Evolutionary conservation across 306 rosid species (phyloP).

Genomic region (Sicyos baderoa): DNA sequence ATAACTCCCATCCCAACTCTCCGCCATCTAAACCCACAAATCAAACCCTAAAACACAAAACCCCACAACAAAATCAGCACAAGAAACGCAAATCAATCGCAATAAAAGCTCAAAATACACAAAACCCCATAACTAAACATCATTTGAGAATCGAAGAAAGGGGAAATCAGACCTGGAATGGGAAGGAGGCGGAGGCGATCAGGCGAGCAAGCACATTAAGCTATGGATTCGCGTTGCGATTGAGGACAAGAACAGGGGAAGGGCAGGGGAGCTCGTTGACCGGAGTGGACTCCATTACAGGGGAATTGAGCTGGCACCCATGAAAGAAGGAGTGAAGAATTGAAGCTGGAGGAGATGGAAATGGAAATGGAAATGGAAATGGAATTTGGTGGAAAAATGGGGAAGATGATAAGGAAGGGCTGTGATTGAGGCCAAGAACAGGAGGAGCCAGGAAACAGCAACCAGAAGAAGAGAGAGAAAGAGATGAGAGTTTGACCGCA

Average conservation of each 20-base stretch:
- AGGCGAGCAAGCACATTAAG: slow-evolving; percentile 5
- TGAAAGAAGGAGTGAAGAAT: not conserved
- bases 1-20: slow-evolving; percentile 78
- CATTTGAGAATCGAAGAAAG: not conserved
- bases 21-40: slow-evolving; percentile 45
- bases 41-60: slow-evolving; percentile 32
- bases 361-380: no score
- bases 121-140: not conserved
- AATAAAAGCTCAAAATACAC: not conserved
- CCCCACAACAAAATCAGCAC: slow-evolving; percentile 5
- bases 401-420: slow-evolving; percentile 2
- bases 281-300: slow-evolving; percentile 2
- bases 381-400: not conserved
- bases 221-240: not conserved
- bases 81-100: not conserved
- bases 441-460: slow-evolving; percentile 4
- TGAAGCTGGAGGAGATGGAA: not conserved
- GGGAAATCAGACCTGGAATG: slow-evolving; percentile 3
- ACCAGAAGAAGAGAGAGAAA: slow-evolving; percentile 1
- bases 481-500: not conserved
- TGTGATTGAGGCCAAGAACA: slow-evolving; percentile 5
- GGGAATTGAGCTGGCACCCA: not conserved
- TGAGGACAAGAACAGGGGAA: not conserved
- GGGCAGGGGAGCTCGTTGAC: slow-evolving; percentile 3
- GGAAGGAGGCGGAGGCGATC: not conserved